A percentile compares a stretch with the other conserved stretches of the same genome.
phyloP scores from a whole-genome alignment of 768 basidiomycete genomes.

The Hericium alpestre region DNA sequence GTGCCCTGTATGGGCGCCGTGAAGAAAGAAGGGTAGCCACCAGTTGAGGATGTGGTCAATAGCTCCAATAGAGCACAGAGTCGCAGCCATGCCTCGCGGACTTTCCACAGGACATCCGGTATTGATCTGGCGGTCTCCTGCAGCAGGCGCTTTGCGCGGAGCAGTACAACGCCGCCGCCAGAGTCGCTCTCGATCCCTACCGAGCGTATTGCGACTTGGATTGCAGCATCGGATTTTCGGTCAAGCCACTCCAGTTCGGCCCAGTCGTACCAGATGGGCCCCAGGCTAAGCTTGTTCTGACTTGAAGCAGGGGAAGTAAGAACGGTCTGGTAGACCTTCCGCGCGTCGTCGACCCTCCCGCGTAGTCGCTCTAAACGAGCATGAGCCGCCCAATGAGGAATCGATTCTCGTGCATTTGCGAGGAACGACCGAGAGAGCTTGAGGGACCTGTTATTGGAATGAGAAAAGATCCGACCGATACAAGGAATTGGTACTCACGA shows the following conservation, averaged over 20 bases:
- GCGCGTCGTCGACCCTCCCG: slow-evolving; percentile 53
- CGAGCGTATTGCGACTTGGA: slow-evolving; percentile 44
- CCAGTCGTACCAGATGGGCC: slow-evolving; percentile 72
- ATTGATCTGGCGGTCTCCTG: slow-evolving; percentile 33
- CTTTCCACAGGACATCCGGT: slow-evolving; percentile 33
- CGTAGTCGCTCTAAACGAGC: slow-evolving; percentile 62
- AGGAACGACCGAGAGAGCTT: slow-evolving; percentile 61
- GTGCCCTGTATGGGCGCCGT: slow-evolving; percentile 14
- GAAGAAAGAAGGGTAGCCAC: slow-evolving; percentile 31
- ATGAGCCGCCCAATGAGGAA: slow-evolving; percentile 65
- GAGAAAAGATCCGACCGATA: not conserved
- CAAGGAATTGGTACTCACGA: slow-evolving; percentile 26
- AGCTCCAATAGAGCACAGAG: slow-evolving; percentile 57
- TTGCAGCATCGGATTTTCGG: slow-evolving; percentile 36
- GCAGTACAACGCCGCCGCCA: slow-evolving; percentile 36
- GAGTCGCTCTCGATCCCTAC: slow-evolving; percentile 38
- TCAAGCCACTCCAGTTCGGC: slow-evolving; percentile 75
- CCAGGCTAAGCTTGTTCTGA: slow-evolving; percentile 25
- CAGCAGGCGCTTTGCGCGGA: slow-evolving; percentile 55
- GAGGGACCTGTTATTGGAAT: slow-evolving; percentile 37
- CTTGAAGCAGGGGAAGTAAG: slow-evolving; percentile 36
- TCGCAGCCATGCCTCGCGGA: slow-evolving; percentile 55
- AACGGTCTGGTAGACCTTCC: slow-evolving; percentile 68
- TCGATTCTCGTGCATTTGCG: slow-evolving; percentile 42
- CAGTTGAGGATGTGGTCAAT: slow-evolving; percentile 24